A percentile compares a stretch with the other conserved stretches of the same genome.
Conservation (phyloP, 768 basidiomycete genomes). For the Neoboletus magnificus region DNA sequence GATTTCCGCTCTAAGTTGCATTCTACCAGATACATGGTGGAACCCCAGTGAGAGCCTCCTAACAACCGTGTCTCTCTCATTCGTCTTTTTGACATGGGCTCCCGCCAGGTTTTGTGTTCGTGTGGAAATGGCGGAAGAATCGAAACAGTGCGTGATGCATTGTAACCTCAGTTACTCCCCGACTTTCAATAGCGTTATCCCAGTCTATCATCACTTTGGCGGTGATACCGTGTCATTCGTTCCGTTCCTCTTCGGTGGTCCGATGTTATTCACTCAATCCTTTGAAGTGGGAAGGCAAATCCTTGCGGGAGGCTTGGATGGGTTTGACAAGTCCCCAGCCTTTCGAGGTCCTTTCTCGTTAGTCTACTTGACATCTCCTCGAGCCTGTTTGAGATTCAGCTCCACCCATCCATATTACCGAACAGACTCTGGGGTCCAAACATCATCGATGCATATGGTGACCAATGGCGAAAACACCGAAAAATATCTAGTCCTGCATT, state of each 20-base stretch:
- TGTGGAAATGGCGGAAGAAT: constrained; percentile 8
- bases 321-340: constrained; percentile 2
- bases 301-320: constrained; percentile 4
- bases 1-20: background rate
- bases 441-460: constrained; percentile 6
- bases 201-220: constrained; percentile 12
- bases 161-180: background rate
- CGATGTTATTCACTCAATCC: constrained; percentile 3
- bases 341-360: background rate
- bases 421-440: constrained; percentile 21
- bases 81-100: background rate
- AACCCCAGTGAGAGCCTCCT: constrained; percentile 12
- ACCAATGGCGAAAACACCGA: constrained; percentile 21
- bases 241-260: constrained; percentile 9
- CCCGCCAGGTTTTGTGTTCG: background rate
- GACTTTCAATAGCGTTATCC: background rate
- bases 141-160: constrained; percentile 7
- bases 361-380: background rate
- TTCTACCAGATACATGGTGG: constrained; percentile 12
- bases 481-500: constrained; percentile 16
- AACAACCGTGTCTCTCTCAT: background rate
- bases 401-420: too few species aligned
- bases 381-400: background rate
- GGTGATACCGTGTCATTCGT: constrained; percentile 17
- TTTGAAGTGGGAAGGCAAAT: too few species aligned